phyloP scores from a whole-genome alignment of 495 filamentous ascomycete species.

The Aspergillus coremiiformis region DNA sequence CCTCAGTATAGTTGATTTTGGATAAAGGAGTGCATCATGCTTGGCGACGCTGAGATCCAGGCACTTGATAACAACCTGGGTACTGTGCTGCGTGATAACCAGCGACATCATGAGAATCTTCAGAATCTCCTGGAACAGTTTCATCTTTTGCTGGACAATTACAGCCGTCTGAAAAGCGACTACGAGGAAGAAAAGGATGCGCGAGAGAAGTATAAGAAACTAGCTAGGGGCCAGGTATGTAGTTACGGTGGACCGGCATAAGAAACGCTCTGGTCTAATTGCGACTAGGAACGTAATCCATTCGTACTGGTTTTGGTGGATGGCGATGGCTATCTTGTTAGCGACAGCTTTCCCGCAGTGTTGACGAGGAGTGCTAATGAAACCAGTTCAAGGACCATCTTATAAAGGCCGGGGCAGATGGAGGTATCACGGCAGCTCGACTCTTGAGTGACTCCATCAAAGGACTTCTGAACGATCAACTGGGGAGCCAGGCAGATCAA shows the following conservation, averaged over 20 bases:
- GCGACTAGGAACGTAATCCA: conserved; percentile 44
- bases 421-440: conserved; percentile 50
- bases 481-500: conserved; percentile 41
- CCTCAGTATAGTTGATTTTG: background rate
- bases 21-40: conserved; percentile 18
- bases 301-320: conserved; percentile 56
- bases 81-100: conserved; percentile 22
- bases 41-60: conserved; percentile 35
- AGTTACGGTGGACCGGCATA: background rate
- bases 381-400: conserved; percentile 49
- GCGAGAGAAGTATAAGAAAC: conserved; percentile 46
- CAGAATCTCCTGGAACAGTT: conserved; percentile 34
- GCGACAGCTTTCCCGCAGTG: background rate
- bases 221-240: conserved; percentile 43
- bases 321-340: conserved; percentile 51
- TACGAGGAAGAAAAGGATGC: conserved; percentile 50
- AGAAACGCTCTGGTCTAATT: background rate
- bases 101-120: conserved; percentile 31
- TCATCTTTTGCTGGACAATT: conserved; percentile 37
- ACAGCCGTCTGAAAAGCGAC: conserved; percentile 48
- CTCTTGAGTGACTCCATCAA: conserved; percentile 45
- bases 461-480: conserved; percentile 35
- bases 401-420: conserved; percentile 44
- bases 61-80: conserved; percentile 24
- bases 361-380: background rate